Percentiles rank a stretch among this genome's conserved stretches.
Evolutionary conservation across 768 basidiomycete species (phyloP).

Genomic region (Amyloporia xantha): DNA sequence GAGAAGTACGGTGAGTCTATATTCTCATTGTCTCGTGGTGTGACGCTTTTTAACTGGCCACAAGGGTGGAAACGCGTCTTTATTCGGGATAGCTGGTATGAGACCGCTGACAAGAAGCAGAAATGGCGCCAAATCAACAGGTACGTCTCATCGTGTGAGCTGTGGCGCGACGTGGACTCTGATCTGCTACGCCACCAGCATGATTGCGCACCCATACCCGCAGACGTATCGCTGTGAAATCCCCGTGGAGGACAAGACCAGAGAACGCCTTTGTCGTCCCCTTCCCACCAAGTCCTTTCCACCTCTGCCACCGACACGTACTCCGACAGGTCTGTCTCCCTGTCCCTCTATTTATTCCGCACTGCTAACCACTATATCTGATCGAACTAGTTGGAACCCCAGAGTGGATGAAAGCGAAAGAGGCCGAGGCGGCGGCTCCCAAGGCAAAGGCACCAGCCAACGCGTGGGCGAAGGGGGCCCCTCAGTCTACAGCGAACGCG

Average conservation of each 20-base stretch:
- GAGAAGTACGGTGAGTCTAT: constrained; percentile 37
- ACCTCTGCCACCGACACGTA: constrained; percentile 21
- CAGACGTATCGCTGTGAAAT: constrained; percentile 30
- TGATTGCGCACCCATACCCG: constrained; percentile 36
- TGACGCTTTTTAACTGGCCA: neutral
- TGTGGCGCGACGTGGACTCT: constrained; percentile 1
- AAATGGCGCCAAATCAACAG: constrained; percentile 22
- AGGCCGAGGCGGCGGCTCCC: neutral
- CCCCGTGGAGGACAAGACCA: constrained; percentile 34
- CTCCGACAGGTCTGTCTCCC: constrained; percentile 26
- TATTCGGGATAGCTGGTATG: constrained; percentile 39
- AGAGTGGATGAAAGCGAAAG: constrained; percentile 13
- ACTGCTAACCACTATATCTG: neutral
- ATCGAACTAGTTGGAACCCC: constrained; percentile 15
- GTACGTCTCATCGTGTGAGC: constrained; percentile 16
- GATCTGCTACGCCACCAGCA: constrained; percentile 4
- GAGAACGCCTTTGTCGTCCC: constrained; percentile 34
- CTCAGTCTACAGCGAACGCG: neutral
- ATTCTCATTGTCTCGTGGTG: neutral
- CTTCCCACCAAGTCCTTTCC: constrained; percentile 30
- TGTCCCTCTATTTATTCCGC: neutral
- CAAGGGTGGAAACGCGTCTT: constrained; percentile 43
- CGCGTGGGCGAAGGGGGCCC: neutral
- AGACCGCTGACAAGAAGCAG: constrained; percentile 9
- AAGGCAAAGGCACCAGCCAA: neutral